Base-by-base conservation (phyloP, 2,329 filamentous ascomycete species). In the Magnaporthiopsis incrustans region DNA sequence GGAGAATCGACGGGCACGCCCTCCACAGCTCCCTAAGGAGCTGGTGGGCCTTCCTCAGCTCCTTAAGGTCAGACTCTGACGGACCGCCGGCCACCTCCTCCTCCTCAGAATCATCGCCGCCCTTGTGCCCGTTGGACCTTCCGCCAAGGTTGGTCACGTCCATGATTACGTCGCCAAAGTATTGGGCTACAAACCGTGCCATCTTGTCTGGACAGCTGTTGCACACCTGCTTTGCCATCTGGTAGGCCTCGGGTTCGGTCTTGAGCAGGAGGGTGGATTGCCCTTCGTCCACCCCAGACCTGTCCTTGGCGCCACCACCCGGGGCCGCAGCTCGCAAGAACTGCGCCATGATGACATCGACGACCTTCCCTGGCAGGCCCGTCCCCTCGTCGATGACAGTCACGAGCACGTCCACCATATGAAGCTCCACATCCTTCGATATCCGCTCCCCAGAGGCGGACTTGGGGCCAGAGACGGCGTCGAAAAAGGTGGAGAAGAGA, bases 141-240 rank as follows among this genome's bases (percentile, higher is more conserved):
- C 79, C 78, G 26, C 79, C 79, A 59, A 85, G 82, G 15, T 80
- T 85, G 53, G 88, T 92, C 4, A 92, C 90, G 72, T 97, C 92
- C 67, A 98, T 87, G 65, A 99, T 96, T 62, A 98, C 92, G 64
- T 96, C 92, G 76, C 92, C 96, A 74, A 99, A 99, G 75, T 98
- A 99, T 72, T 96, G 92, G 69, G 92, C 94, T 64, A 98, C 89
- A 69, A 96, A 92, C 67, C 92, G 89, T 1, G 92, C 89, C 94
- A 99, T 97, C 76, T 96, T 96, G 69, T 97, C 94, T 0, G 91
- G 87, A 69, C 89, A 96, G 25, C 85, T 85, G 71, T 92, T 95
- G 79, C 95, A 99, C 59, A 99, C 88, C 2, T 90, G 91, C 76
- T 96, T 96, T 27, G 95, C 94, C 90, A 98, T 96, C 72, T 95